phyloP scores from a whole-genome alignment of 1,284 basidiomycete genomes.

The Takashimella tepidaria region DNA sequence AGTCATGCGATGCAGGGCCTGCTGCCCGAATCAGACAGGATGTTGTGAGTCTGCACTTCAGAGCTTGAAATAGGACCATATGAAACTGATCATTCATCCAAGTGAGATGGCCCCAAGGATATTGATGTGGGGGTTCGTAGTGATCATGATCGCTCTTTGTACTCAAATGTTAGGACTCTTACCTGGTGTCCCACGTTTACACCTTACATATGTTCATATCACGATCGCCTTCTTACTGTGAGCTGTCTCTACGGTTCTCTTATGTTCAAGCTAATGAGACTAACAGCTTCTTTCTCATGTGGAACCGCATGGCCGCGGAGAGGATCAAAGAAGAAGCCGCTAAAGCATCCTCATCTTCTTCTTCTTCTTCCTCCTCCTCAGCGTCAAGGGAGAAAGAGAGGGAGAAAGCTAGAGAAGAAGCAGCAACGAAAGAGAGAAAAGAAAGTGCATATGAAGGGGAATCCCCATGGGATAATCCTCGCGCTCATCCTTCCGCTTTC shows the following conservation, averaged over 20 bases:
- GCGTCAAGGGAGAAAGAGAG: conserved; percentile 8
- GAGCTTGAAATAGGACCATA: neutral
- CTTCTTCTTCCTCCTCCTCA: conserved; percentile 15
- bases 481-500: conserved; percentile 36
- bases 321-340: conserved; percentile 8
- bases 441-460: conserved; percentile 4
- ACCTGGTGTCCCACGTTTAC: conserved; percentile 29
- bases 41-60: conserved; percentile 15
- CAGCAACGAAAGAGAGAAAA: conserved; percentile 9
- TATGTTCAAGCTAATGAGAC: neutral
- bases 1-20: conserved; percentile 29
- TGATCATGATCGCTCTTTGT: conserved; percentile 29
- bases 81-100: neutral
- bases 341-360: conserved; percentile 16
- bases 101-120: conserved; percentile 29
- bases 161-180: conserved; percentile 29
- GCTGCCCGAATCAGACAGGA: conserved; percentile 20
- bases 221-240: conserved; percentile 29
- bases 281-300: conserved; percentile 32
- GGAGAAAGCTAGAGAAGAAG: conserved; percentile 20
- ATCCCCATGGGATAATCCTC: conserved; percentile 33
- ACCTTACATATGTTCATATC: conserved; percentile 38
- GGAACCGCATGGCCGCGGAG: conserved; percentile 30
- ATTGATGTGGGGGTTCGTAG: conserved; percentile 30
- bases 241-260: conserved; percentile 1